Evolutionary conservation across 2,329 filamentous ascomycete genomes (phyloP).

Genomic region (Thielaviopsis musarum): DNA sequence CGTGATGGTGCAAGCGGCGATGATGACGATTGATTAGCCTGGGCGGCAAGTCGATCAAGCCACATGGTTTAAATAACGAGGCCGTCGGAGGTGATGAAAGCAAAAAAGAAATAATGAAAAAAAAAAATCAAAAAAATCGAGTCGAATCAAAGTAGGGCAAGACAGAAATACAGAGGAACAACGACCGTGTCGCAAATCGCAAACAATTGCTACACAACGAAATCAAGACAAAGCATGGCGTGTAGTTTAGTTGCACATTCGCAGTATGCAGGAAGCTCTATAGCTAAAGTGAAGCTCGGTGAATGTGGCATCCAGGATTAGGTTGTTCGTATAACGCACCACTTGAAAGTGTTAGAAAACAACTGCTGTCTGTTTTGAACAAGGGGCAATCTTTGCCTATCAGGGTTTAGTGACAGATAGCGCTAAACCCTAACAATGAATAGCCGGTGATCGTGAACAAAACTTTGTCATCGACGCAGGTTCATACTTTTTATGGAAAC

Average conservation of each 20-base stretch:
- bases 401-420: neutral
- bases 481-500: neutral
- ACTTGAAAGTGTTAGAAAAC: neutral
- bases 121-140: neutral
- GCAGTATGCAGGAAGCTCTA: neutral
- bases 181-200: neutral
- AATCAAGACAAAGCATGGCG: neutral
- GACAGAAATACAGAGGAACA: neutral
- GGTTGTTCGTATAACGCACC: neutral
- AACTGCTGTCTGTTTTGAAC: neutral
- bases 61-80: constrained; percentile 46
- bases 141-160: neutral
- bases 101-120: neutral
- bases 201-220: neutral
- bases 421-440: neutral
- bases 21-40: constrained; percentile 34
- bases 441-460: neutral
- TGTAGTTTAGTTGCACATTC: neutral
- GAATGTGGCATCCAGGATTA: neutral
- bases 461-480: neutral
- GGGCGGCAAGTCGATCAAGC: constrained; percentile 71
- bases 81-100: neutral
- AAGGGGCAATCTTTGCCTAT: neutral
- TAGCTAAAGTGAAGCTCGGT: neutral
- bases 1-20: constrained; percentile 31